These are phyloP conservation scores for Oenanthe javanica DNA, from an alignment of 140 eudicot genomes.

Conservation along the genomic window DNA sequence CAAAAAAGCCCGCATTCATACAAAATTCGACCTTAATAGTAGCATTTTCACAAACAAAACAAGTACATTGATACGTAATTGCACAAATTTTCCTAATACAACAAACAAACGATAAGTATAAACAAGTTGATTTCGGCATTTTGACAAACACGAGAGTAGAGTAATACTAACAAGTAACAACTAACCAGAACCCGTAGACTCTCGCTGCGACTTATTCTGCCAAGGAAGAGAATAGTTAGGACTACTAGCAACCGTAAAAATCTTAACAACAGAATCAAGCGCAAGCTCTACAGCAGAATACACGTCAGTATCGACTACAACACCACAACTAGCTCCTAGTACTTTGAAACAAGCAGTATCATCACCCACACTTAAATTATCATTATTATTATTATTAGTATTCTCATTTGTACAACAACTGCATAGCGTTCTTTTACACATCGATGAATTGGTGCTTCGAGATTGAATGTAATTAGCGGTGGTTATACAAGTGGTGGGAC, in stretches of 20 bases:
- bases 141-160: neutral
- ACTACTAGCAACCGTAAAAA: slow-evolving; percentile 85
- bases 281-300: slow-evolving; percentile 82
- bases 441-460: too few species aligned
- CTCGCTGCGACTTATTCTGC: slow-evolving; percentile 95
- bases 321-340: neutral
- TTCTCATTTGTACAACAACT: neutral
- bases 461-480: neutral
- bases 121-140: neutral
- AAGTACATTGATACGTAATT: neutral
- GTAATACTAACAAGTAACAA: neutral
- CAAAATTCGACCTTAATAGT: too few species aligned
- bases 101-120: too few species aligned
- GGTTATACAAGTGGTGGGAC: neutral
- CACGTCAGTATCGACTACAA: slow-evolving; percentile 30
- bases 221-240: slow-evolving; percentile 92
- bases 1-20: too few species aligned
- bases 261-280: slow-evolving; percentile 91
- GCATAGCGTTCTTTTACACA: neutral
- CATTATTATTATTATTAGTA: too few species aligned
- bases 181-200: slow-evolving; percentile 84
- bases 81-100: neutral
- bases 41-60: neutral
- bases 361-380: neutral
- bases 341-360: neutral